These are phyloP conservation scores for Suillus spraguei DNA, from an alignment of 768 basidiomycete genomes.

Conservation along the genomic window DNA sequence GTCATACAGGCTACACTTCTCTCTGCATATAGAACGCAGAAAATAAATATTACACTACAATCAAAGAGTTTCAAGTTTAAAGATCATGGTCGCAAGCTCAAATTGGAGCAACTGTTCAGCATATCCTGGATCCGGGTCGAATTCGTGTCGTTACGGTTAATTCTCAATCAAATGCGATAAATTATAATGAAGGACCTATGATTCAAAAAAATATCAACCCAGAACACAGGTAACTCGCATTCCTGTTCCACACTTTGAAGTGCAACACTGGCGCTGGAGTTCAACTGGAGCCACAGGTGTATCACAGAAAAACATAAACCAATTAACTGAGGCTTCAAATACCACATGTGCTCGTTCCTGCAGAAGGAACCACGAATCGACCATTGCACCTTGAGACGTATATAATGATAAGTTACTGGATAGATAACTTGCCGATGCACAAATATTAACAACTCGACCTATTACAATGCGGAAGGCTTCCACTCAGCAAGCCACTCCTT, in stretches of 20 bases:
- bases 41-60: too few relatives aligned
- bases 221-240: too few relatives aligned
- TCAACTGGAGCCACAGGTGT: too few relatives aligned
- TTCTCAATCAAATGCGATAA: too few relatives aligned
- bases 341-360: neutral
- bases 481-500: conserved; percentile 55
- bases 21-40: too few relatives aligned
- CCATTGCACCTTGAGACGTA: neutral
- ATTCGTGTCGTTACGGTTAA: neutral
- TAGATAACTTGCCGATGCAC: neutral
- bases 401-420: neutral
- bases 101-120: neutral
- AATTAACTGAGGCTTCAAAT: neutral
- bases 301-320: too few relatives aligned
- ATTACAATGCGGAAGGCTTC: conserved; percentile 12
- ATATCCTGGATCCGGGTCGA: neutral
- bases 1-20: too few relatives aligned
- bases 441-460: neutral
- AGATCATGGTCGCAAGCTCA: too few relatives aligned
- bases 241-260: neutral
- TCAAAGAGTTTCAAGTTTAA: too few relatives aligned
- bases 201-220: too few relatives aligned
- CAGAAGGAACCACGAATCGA: neutral
- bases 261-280: too few relatives aligned
- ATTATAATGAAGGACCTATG: too few relatives aligned